Evolutionary conservation across 768 basidiomycete genomes (phyloP), one percentile per base, ranked within the genome.

Genomic region (Clavaria fumosa): DNA sequence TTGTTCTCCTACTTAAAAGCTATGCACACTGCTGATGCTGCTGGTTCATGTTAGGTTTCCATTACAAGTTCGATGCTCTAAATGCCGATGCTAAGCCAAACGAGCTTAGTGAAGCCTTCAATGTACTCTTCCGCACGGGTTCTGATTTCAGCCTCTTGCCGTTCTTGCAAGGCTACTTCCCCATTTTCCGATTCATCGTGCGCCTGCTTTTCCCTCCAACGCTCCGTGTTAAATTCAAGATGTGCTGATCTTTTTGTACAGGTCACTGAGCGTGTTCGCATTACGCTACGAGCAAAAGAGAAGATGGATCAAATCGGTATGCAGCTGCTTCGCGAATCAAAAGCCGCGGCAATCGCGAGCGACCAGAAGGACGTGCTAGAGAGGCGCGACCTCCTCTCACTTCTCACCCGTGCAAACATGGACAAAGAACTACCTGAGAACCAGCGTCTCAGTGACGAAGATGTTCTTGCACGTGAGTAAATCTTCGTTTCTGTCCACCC

Each of bases 381-480:
- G 15, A 41, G 40, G 17, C 61, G 69, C 7, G 74, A 75, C 51
- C 43, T 76, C 11, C 52, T 76, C 14, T 66, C 64, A 12, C 42
- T 55, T 19, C 35, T 55, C 3, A 55, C 71, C 36, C 59, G 55
- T 39, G 69, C 70, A 3, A 74, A 73, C 47, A 59, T 69, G 59
- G 63, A 63, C 3, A 55, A 56, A 0, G 66, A 71, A 43, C 45
- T 69, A 2, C 60, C 62, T 0, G 64, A 63, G n/a, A 53, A 39
- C 11, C 63, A 67, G 45, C 51, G 47, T 31, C 37, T 75, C 45
- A 59, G 61, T 0, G 72, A 75, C 35, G 57, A 59, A 20, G 72
- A 72, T 39, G 65, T 74, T 3, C 27, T 68, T 3, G 47, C 49
- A 34, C 50, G 50, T 70, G 42, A 31, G 63, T 42, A 4, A n/a